Percentiles rank a stretch among this genome's conserved stretches.
phyloP scores from a whole-genome alignment of 768 basidiomycete genomes.

The Brasilioporus rufonigricans region DNA sequence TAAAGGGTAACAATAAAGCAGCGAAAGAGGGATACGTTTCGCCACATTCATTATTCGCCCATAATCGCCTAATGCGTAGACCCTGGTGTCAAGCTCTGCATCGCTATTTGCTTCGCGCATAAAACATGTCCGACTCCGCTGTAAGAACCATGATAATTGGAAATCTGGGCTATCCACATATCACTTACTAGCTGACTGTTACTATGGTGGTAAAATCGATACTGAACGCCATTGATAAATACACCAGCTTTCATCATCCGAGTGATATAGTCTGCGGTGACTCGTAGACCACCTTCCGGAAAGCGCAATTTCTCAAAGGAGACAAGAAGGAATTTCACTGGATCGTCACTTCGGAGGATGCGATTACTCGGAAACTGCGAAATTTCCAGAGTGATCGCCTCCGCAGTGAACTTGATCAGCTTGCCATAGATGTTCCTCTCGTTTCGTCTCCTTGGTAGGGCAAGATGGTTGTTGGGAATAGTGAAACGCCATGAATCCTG shows the following conservation, averaged over 20 bases:
- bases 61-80: slow-evolving; percentile 60
- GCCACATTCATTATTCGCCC: slow-evolving; percentile 59
- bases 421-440: slow-evolving; percentile 40
- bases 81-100: slow-evolving; percentile 53
- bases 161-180: background rate
- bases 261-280: slow-evolving; percentile 53
- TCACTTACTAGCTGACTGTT: slow-evolving; percentile 61
- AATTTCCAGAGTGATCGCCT: slow-evolving; percentile 50
- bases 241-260: slow-evolving; percentile 55
- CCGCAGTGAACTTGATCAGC: slow-evolving; percentile 47
- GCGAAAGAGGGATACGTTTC: slow-evolving; percentile 43
- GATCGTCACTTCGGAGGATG: slow-evolving; percentile 56
- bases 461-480: slow-evolving; percentile 32
- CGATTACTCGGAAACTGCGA: slow-evolving; percentile 54
- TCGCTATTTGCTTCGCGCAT: slow-evolving; percentile 54
- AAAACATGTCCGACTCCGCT: slow-evolving; percentile 66
- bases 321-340: slow-evolving; percentile 51
- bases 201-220: slow-evolving; percentile 70
- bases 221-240: slow-evolving; percentile 55
- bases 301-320: slow-evolving; percentile 57
- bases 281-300: slow-evolving; percentile 47
- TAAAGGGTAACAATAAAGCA: background rate
- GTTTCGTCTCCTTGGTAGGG: slow-evolving; percentile 25
- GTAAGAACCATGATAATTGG: background rate
- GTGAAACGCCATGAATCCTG: slow-evolving; percentile 54